Base-by-base conservation (phyloP, 352 stramenopile species). In the Phytopythium ostracodes region DNA sequence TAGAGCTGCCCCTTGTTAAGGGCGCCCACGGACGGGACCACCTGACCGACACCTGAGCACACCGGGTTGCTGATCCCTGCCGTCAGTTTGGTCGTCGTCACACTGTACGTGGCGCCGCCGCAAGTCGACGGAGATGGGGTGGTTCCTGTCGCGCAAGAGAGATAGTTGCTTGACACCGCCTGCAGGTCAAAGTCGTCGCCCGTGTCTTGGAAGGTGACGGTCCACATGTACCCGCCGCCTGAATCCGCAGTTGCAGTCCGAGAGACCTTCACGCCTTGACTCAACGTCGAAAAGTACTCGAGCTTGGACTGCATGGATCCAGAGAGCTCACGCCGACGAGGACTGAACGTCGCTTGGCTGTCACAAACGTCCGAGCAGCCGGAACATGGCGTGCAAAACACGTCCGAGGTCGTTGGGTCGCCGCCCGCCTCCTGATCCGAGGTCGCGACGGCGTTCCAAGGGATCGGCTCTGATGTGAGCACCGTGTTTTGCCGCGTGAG, bases 1-100 rank as follows among this genome's bases (percentile, higher is more conserved):
- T 99, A 98, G n/a, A 90, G 68, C 56, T 96, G 75, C 0, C 96
- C 96, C 58, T 97, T 87, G 56, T 88, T 87, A 9, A 99, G 75
- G 12, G 76, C 82, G 9, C 73, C 78, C 2, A 65, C 64, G 0
- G 67, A 65, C 4, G 84, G 95, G 25, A 98, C 77, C 6, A 97
- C 71, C 36, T 94, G 77, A 12, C 71, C 81, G 15, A 62, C 56
- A 22, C 92, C 92, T 11, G 70, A 87, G 66, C 95, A 98, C 15
- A 65, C 47, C 0, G 72, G 59, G 59, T 95, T 96, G 24, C 67
- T 84, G 9, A 89, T 67, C 24, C 94, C 95, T 36, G 72, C 60
- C 33, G 77, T 89, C 31, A 95, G 20, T 62, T 92, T 84, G 31
- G 76, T 84, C 24, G 71, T 70, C 20, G 70, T 68, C 38, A 92